Percentiles rank a stretch among this genome's conserved stretches.
Conservation (phyloP, 179 eudicot genomes). For the Spinacia oleracea region DNA sequence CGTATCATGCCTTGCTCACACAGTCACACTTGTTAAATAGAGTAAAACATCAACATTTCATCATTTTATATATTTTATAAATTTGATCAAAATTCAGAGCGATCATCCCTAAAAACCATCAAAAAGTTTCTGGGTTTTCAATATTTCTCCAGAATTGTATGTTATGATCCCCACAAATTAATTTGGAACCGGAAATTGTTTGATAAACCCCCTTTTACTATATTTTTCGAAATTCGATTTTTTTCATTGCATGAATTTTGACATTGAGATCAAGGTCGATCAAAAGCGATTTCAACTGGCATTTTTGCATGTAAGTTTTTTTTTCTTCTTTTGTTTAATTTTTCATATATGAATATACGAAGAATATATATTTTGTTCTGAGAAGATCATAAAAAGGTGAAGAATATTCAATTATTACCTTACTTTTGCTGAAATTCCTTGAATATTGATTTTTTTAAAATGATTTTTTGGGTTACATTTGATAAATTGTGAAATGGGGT, state of each 20-base stretch:
- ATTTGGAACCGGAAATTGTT: not conserved
- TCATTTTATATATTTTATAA: not conserved
- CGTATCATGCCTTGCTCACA: not conserved
- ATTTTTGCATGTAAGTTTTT: conserved; percentile 15
- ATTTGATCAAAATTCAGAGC: not conserved
- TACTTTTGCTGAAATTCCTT: not conserved
- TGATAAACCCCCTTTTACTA: not conserved
- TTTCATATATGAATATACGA: no score
- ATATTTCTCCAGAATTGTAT: not conserved
- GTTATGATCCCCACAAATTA: not conserved
- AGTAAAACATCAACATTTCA: not conserved
- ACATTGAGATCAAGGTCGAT: not conserved
- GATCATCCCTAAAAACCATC: not conserved
- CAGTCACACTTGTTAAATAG: not conserved
- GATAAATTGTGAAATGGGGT: no score
- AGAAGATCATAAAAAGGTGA: not conserved
- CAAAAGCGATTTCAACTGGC: not conserved
- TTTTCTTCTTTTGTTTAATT: not conserved
- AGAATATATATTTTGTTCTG: not conserved
- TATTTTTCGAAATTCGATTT: not conserved
- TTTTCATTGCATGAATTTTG: not conserved
- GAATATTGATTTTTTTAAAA: not conserved
- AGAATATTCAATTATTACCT: not conserved
- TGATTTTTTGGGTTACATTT: no score
- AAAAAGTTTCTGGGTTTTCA: not conserved